A percentile compares a stretch with the other conserved stretches of the same genome.
Evolutionary conservation across 2,329 filamentous ascomycete species (phyloP).

Genomic region (Mollisiaceae sp.): DNA sequence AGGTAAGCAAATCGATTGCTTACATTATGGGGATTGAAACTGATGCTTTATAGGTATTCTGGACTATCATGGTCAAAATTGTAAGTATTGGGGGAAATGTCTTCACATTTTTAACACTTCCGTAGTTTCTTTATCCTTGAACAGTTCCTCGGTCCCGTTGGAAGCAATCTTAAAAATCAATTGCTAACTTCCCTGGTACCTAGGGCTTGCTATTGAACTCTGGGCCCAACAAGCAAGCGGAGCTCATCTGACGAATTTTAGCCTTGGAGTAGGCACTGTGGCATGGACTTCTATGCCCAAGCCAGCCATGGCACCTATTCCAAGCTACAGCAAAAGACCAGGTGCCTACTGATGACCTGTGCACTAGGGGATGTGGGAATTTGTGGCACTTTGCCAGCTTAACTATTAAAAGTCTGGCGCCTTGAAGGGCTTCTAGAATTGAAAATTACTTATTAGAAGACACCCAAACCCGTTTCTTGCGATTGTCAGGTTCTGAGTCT

Average conservation of each 20-base stretch:
- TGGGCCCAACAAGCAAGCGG: slow-evolving; percentile 58
- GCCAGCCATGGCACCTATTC: slow-evolving; percentile 34
- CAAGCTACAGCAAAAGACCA: slow-evolving; percentile 36
- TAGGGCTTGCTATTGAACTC: slow-evolving; percentile 62
- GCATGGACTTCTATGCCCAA: slow-evolving; percentile 35
- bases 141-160: no score
- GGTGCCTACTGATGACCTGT: slow-evolving; percentile 36
- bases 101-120: no score
- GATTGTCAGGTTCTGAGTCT: no score
- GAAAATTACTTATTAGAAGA: no score
- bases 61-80: slow-evolving; percentile 73
- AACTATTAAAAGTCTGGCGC: no score
- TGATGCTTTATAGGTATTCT: slow-evolving; percentile 71
- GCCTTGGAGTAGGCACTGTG: slow-evolving; percentile 32
- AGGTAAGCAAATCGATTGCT: slow-evolving; percentile 48
- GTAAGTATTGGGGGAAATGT: slow-evolving; percentile 32
- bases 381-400: no score
- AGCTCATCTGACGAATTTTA: slow-evolving; percentile 38
- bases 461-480: no score
- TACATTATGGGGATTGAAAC: slow-evolving; percentile 37
- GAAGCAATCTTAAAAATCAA: no score
- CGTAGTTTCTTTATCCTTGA: no score
- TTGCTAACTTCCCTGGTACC: no score
- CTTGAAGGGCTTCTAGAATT: no score
- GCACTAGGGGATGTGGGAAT: not conserved